Percentiles rank a stretch among this genome's conserved stretches.
Evolutionary conservation across 2,329 filamentous ascomycete species (phyloP).

Genomic region (Chrysoporthe austroafricana): DNA sequence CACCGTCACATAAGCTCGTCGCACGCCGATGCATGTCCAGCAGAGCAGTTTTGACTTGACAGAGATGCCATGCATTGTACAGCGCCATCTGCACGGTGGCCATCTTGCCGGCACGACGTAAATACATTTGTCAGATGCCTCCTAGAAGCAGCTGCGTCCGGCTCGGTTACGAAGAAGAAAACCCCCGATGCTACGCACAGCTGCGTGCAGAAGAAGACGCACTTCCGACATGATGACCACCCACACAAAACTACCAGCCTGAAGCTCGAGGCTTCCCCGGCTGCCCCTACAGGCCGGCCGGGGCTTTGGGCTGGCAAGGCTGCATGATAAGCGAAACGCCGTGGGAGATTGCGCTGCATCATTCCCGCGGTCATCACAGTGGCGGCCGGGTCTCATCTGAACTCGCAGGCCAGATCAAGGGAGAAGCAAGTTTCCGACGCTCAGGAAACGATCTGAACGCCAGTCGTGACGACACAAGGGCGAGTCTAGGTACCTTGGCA

Average conservation of each 20-base stretch:
- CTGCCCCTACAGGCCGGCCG: neutral
- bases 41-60: neutral
- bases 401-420: neutral
- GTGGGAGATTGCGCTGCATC: slow-evolving; percentile 27
- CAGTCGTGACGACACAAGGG: neutral
- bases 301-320: slow-evolving; percentile 13
- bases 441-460: neutral
- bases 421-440: neutral
- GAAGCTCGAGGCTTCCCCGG: neutral
- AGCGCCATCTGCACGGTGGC: neutral
- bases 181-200: neutral
- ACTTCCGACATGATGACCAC: neutral
- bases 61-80: neutral
- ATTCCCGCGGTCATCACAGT: slow-evolving; percentile 24
- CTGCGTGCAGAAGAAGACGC: neutral
- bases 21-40: neutral
- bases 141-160: neutral
- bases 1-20: neutral
- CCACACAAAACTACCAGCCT: neutral
- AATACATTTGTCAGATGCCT: neutral
- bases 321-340: slow-evolving; percentile 27
- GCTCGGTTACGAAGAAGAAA: neutral
- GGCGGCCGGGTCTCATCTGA: slow-evolving; percentile 11
- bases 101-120: neutral
- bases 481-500: neutral